These are phyloP conservation scores for Neonectria sp. DNA, from an alignment of 2,329 filamentous ascomycete species.

Conservation along the genomic window DNA sequence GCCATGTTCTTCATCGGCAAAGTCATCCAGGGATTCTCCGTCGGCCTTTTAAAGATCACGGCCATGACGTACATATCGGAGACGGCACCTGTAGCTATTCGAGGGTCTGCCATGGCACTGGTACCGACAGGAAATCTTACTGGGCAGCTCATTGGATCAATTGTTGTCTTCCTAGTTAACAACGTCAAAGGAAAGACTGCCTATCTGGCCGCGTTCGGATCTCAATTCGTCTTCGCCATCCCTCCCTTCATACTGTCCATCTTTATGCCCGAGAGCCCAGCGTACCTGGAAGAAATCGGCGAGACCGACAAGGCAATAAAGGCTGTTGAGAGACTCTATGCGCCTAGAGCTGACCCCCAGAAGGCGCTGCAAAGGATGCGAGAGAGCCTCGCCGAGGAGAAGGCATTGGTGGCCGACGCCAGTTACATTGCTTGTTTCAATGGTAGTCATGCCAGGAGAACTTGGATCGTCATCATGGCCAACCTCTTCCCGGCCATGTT, in stretches of 20 bases:
- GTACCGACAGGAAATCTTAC: conserved; percentile 47
- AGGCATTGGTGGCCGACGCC: conserved; percentile 44
- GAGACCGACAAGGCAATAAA: conserved; percentile 35
- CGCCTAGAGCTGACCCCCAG: conserved; percentile 34
- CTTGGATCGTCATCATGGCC: conserved; percentile 56
- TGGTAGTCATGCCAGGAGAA: conserved; percentile 56
- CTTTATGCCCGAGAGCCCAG: conserved; percentile 48
- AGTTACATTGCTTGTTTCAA: conserved; percentile 61
- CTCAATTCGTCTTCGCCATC: conserved; percentile 43
- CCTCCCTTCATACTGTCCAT: conserved; percentile 42
- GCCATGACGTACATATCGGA: conserved; percentile 58
- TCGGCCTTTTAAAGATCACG: conserved; percentile 46
- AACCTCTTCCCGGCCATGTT: conserved; percentile 59
- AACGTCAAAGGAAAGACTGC: conserved; percentile 32
- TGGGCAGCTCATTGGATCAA: conserved; percentile 46
- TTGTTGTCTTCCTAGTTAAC: conserved; percentile 45
- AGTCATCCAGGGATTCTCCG: conserved; percentile 46
- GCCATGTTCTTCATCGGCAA: conserved; percentile 46
- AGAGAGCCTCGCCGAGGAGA: conserved; percentile 58
- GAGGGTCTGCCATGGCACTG: conserved; percentile 48
- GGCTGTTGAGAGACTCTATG: conserved; percentile 39
- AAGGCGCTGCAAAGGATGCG: conserved; percentile 38
- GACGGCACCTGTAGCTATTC: conserved; percentile 45
- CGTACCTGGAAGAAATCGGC: conserved; percentile 39
- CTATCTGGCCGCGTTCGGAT: conserved; percentile 46